A percentile compares a stretch with the other conserved stretches of the same genome.
phyloP scores from a whole-genome alignment of 305 asterid genomes.

The Rubia tinctorum region DNA sequence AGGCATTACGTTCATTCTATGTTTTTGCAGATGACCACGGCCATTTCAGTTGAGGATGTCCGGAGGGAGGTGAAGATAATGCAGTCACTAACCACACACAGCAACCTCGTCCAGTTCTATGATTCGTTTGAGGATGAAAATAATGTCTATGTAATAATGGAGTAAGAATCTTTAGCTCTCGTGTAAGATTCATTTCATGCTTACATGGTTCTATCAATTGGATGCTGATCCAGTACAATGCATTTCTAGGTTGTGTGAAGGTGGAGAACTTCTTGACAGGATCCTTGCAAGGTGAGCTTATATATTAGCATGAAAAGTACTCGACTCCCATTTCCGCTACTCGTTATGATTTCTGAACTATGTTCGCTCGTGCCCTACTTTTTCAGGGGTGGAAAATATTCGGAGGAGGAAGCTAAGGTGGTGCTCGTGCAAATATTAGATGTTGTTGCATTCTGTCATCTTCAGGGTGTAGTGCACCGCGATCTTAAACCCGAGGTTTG shows the following conservation, averaged over 20 bases:
- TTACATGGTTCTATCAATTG: background rate
- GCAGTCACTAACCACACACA: conserved; percentile 54
- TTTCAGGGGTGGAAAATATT: conserved; percentile 53
- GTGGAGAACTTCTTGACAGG: conserved; percentile 72
- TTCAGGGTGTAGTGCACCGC: conserved; percentile 81
- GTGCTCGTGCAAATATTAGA: conserved; percentile 59
- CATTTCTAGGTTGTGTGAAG: conserved; percentile 63
- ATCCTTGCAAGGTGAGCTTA: conserved; percentile 54
- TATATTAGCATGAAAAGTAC: conserved; percentile 9
- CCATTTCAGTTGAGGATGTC: conserved; percentile 61
- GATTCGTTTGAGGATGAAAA: conserved; percentile 71
- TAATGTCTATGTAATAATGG: conserved; percentile 68
- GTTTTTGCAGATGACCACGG: conserved; percentile 56
- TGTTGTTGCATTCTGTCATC: conserved; percentile 69
- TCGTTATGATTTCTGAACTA: background rate
- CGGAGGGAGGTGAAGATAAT: conserved; percentile 68
- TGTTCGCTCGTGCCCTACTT: conserved; percentile 3
- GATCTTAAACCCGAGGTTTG: conserved; percentile 80
- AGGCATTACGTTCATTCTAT: conserved; percentile 3
- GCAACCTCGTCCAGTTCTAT: conserved; percentile 47
- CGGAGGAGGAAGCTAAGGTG: conserved; percentile 57
- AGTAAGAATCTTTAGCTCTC: conserved; percentile 47
- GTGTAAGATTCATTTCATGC: background rate
- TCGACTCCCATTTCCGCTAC: conserved; percentile 5
- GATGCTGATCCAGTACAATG: background rate